Evolutionary conservation across 2,329 filamentous ascomycete species (phyloP), one percentile per base, ranked within the genome.

Genomic region (Thelonectria rubi): DNA sequence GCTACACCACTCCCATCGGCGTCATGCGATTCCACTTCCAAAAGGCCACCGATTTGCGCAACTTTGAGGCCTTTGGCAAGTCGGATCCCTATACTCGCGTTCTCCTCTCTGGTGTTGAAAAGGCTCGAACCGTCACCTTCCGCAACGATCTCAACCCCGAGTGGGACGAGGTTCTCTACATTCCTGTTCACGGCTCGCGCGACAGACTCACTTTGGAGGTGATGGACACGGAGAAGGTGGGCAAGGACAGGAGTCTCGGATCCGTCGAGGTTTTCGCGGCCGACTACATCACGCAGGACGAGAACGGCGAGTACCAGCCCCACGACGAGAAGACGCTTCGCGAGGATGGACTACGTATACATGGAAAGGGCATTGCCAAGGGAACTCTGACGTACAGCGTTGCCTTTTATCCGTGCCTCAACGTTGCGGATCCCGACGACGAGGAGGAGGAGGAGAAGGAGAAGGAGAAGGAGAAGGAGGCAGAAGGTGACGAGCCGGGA

Each of bases 11-110:
- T 2, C 95, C 95, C 0, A 92, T 99, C 67, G 95, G 95, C 78
- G 93, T 99, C 20, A 92, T 98, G 88, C 90, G 95, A 65, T 84
- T 99, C 68, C 94, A 99, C 77, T 94, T 98, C 82, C 87, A 92
- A 79, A 89, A 87, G 72, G 95, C 93, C 30, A 86, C 84, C 51
- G 88, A 94, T 70, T 85, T 99, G 45, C 91, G 93, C 62, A 99
- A 99, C 76, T 85, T 97, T 55, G 95, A 99, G 78, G 92, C 93
- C 2, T 87, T 99, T 77, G 95, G 95, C 78, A 98, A 98, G 78
- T 98, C 95, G 1, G 96, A 99, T 76, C 93, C 95, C 0, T 99
- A 99, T 72, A 92, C 89, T 20, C 90, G 94, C 43, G 91, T 98
- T 1, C 78, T 97, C 55, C 84, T 97, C 8, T 97, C 94, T 49